Base-by-base conservation (phyloP, 768 basidiomycete genomes). In the Amanita polypyramis region DNA sequence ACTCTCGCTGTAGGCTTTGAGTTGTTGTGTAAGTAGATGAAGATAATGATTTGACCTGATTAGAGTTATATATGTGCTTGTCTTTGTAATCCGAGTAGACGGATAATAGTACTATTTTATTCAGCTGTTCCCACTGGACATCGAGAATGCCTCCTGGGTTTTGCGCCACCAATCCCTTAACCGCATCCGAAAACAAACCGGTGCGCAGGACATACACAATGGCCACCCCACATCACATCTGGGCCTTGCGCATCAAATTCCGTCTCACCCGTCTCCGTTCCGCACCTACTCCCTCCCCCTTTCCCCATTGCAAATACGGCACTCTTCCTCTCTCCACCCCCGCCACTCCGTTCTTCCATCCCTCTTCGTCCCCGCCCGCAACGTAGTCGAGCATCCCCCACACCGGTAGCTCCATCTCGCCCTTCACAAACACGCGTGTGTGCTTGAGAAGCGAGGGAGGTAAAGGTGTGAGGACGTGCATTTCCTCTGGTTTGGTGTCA, bases 391-490 rank as follows among this genome's bases (percentile, higher is more conserved):
- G 67, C 82, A 91, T 79, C 0, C 85, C 91, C 80, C 85, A 85
- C 0, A 92, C 68, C 0, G 93, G 93, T 0, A 96, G 64, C 61
- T 94, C 91, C 56, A 93, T 69, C 59, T 92, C 90, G 6, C 93
- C 93, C 61, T 87, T 92, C 39, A 95, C 79, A 2, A 95, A 57
- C 14, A 79, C 66, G 3, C 76, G 59, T 2, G 58, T 65, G 19
- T 33, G 42, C 14, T 43, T 36, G 2, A 95, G 69, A 0, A 70
- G 35, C 0, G 58, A 45, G 0, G 74, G 63, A 0, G 82, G 79
- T 1, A 92, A 51, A 0, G 94, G 90, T 0, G 93, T 91, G 30
- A 96, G 67, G n/a, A 96, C 54, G 29, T 95, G 91, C 30, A 94
- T 43, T 27, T 27, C 25, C 30, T 55, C 47, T 8, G 49, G 64